Evolutionary conservation across 1,139 yeast species (phyloP).

Genomic region (Candida albicans): DNA sequence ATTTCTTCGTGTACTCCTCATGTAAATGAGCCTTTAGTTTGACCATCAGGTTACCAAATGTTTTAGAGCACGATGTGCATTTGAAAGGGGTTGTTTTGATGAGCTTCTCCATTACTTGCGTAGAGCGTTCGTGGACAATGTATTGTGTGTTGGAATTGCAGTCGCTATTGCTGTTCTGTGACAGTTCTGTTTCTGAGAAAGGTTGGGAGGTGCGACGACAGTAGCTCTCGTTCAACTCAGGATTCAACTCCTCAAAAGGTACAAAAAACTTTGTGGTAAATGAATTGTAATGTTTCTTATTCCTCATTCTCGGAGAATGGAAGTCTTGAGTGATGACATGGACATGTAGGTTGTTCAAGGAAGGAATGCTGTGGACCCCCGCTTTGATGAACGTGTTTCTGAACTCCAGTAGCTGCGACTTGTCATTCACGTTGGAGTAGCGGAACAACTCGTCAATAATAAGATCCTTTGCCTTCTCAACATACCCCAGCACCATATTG

Average conservation of each 20-base stretch:
- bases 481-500: slow-evolving; percentile 32
- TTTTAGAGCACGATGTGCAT: slow-evolving; percentile 50
- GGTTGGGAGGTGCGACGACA: too few species aligned
- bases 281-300: slow-evolving; percentile 69
- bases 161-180: background rate
- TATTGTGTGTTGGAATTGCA: background rate
- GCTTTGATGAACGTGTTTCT: slow-evolving; percentile 44
- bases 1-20: slow-evolving; percentile 36
- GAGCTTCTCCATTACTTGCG: slow-evolving; percentile 24
- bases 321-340: slow-evolving; percentile 73
- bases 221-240: slow-evolving; percentile 10
- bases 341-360: slow-evolving; percentile 66
- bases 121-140: slow-evolving; percentile 11
- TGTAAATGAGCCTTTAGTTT: slow-evolving; percentile 50
- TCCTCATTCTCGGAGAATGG: slow-evolving; percentile 52
- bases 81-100: slow-evolving; percentile 40
- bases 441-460: slow-evolving; percentile 37
- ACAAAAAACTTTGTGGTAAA: slow-evolving; percentile 69
- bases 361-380: slow-evolving; percentile 75
- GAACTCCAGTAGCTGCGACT: slow-evolving; percentile 19
- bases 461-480: slow-evolving; percentile 42
- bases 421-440: slow-evolving; percentile 12
- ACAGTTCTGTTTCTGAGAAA: too few species aligned
- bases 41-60: slow-evolving; percentile 48
- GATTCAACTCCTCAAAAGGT: slow-evolving; percentile 35